Evolutionary conservation across 2,329 filamentous ascomycete species (phyloP), one percentile per base, ranked within the genome.

Genomic region (Diplodia scrobiculata): DNA sequence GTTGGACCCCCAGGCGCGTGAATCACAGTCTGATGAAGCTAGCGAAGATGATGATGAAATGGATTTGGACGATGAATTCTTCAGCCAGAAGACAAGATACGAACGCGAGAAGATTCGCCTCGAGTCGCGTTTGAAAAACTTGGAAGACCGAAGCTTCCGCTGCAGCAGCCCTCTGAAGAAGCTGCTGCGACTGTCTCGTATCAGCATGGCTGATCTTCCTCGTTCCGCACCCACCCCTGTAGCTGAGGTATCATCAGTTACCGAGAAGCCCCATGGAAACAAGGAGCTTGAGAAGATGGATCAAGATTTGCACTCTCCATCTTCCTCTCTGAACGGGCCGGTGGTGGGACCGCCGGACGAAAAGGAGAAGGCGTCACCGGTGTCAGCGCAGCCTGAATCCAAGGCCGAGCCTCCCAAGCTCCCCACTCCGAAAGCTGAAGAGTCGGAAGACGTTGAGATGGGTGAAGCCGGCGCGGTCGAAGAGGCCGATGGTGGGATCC

Each of bases 41-140:
- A 80, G 79, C 60, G 81, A 80, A 25, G 76, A 78, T 50, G 81
- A 83, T 21, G 81, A 83, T 60, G 80, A 80, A 58, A 73, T 81
- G 63, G 80, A 82, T 68, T 73, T 80, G 11, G 78, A 79, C 38
- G 80, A 83, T 66, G 79, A 73, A 38, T 52, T 62, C 63, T 78
- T 80, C 63, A 79, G 79, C 9, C 76, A 80, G 36, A 77, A 82
- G 70, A 79, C 78, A 5, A 82, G 80, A 58, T 82, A 81, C 68
- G 79, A 80, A 51, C 74, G 77, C 10, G 77, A 81, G 66, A 81
- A 80, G 69, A 73, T 80, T 13, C 73, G 75, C 58, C 73, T 83
- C 5, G 79, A 80, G 68, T 73, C 79, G 3, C 77, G 79, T 67
- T 75, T 78, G 63, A 73, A 79, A 25, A 80, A 83, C 65, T 69